Base-by-base conservation (phyloP, 441 rosid species). In the Theobroma grandiflorum region DNA sequence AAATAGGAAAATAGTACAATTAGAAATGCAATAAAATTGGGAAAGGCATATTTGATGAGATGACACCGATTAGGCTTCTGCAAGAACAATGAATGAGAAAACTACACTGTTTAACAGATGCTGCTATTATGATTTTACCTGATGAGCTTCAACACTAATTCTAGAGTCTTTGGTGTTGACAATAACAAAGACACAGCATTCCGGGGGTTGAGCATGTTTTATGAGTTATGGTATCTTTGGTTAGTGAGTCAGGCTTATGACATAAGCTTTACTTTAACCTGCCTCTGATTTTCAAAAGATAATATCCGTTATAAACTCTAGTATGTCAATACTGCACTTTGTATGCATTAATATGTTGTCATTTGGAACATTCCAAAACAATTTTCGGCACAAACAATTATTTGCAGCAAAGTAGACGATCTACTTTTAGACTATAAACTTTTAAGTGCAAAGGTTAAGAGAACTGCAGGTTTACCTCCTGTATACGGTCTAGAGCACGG, bases 401-500 rank as follows among this genome's bases (percentile, higher is more conserved):
- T 14, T 16, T 15, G 22, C 33, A 31, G 31, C 42, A 71, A 71
- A 42, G 74, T 31, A 31, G 40, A 50, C 42, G 15, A 50, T 31
- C 22, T 14, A 31, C 42, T 8, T 12, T 50, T 47, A 49, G 74
- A 71, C 59, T 50, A 49, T 70, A 49, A 31, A 49, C 22, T 71
- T 71, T 71, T 33, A 16, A 49, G 59, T 50, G 26, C 55, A 65
- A 15, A 20, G 6, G 35, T 55, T 53, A 58, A 37, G n/a, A 22
- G 14, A 49, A 74, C 14, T 33, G 76, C 62, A 59, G 6, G 61
- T 31, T 3, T 90, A 92, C 97, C 97, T 92, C 97, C 79, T 92
- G 97, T 78, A 89, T 89, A 72, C 97, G 94, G 78, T 92, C 94
- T 84, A 92, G 84, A 65, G 94, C 84, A 58, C 94, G 93, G 22